phyloP scores from a whole-genome alignment of 106 monocot species.

The Chionographis japonica region DNA sequence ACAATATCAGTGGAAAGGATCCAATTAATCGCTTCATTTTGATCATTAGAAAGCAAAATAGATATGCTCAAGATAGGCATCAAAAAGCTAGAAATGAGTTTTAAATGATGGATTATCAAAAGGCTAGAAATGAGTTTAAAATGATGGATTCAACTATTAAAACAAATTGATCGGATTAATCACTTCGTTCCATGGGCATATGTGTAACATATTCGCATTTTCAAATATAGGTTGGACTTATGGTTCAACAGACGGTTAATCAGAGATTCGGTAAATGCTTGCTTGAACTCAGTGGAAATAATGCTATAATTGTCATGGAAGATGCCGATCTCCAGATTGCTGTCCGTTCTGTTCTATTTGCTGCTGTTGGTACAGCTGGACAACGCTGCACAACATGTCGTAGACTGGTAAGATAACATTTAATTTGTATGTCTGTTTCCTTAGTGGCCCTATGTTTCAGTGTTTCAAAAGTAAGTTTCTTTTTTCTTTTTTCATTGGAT shows the following conservation, averaged over 20 bases:
- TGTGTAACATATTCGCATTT: not conserved
- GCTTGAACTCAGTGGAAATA: constrained; percentile 91
- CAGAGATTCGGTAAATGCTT: constrained; percentile 83
- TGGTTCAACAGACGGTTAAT: constrained; percentile 79
- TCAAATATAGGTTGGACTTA: constrained; percentile 70
- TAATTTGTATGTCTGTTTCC: not conserved
- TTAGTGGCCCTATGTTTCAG: no score
- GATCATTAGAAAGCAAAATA: no score
- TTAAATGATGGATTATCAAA: no score
- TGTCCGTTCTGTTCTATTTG: constrained; percentile 92
- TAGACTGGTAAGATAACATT: constrained; percentile 55
- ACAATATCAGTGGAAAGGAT: no score
- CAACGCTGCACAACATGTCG: constrained; percentile 98
- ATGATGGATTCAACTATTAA: no score
- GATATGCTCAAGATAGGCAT: no score
- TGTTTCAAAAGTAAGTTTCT: not conserved
- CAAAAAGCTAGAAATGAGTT: no score
- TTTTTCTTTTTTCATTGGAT: constrained; percentile 8
- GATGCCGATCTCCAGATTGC: constrained; percentile 96
- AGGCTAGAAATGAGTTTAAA: no score
- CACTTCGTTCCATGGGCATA: no score
- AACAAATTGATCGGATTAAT: no score
- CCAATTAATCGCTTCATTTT: no score
- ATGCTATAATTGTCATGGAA: constrained; percentile 97
- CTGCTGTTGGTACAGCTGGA: constrained; percentile 96